Evolutionary conservation across 169 alveolate genomes (phyloP).

Genomic region (Plasmodium reichenowi): DNA sequence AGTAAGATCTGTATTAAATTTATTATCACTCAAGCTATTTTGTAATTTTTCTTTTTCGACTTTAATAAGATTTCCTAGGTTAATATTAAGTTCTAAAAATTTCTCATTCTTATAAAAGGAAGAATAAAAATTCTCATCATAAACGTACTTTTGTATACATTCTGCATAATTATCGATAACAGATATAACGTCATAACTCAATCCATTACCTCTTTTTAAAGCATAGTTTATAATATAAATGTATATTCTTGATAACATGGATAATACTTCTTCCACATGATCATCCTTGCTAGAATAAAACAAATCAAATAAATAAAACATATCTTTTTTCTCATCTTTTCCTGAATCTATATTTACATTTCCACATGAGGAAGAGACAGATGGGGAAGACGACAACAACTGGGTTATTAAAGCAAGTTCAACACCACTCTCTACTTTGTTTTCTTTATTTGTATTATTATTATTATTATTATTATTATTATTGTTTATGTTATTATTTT

Average conservation of each 20-base stretch:
- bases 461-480: background rate
- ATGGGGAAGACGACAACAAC: too few species aligned
- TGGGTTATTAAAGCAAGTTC: too few species aligned
- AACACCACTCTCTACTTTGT: background rate
- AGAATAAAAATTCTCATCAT: conserved; percentile 27
- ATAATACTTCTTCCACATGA: conserved; percentile 31
- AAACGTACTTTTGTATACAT: conserved; percentile 60
- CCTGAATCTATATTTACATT: too few species aligned
- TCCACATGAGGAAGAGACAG: too few species aligned
- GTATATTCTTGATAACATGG: conserved; percentile 27
- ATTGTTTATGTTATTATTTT: background rate
- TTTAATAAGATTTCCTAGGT: conserved; percentile 48
- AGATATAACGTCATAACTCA: conserved; percentile 22
- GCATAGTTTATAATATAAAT: conserved; percentile 39
- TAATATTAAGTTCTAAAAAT: conserved; percentile 18
- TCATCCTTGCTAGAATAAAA: conserved; percentile 19
- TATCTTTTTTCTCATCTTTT: background rate
- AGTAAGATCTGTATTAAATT: background rate
- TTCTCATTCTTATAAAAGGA: conserved; percentile 51
- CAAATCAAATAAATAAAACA: conserved; percentile 35
- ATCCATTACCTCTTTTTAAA: conserved; percentile 19
- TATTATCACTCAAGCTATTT: background rate
- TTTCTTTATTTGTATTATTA: background rate
- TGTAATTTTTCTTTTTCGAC: conserved; percentile 42
- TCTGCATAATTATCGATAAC: conserved; percentile 61